Conservation (phyloP, 257 asterid species). For the Oldenlandia corymbosa region DNA sequence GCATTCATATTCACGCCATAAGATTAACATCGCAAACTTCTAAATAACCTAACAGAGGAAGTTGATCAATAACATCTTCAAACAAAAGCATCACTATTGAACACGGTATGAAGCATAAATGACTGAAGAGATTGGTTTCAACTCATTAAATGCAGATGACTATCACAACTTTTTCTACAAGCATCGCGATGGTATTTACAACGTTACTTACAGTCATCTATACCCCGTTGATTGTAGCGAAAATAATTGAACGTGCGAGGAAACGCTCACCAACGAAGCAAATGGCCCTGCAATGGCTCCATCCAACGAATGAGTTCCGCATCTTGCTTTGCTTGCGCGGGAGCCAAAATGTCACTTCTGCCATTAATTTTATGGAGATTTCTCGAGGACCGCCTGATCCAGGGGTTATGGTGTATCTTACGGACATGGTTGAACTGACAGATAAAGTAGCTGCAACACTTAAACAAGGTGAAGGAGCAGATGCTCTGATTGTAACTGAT, state of each 20-base stretch:
- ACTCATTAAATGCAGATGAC: constrained; percentile 45
- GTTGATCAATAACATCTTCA: neutral
- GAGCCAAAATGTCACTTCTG: constrained; percentile 41
- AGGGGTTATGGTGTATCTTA: constrained; percentile 55
- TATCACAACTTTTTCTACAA: constrained; percentile 42
- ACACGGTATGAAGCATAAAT: neutral
- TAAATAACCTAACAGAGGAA: neutral
- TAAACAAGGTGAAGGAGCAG: constrained; percentile 38
- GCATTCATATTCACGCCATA: neutral
- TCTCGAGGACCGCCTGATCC: constrained; percentile 65
- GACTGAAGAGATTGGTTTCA: constrained; percentile 3
- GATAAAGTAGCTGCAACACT: constrained; percentile 71
- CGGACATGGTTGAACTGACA: constrained; percentile 78
- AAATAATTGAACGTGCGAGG: constrained; percentile 72
- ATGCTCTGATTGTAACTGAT: constrained; percentile 58
- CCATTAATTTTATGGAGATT: constrained; percentile 59
- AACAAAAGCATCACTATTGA: neutral
- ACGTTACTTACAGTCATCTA: constrained; percentile 53
- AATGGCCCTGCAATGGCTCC: constrained; percentile 85
- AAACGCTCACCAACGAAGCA: constrained; percentile 69
- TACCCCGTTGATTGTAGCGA: constrained; percentile 61
- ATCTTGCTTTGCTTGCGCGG: constrained; percentile 60
- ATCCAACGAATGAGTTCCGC: constrained; percentile 47
- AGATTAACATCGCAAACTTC: too few relatives aligned
- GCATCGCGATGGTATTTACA: constrained; percentile 56